Evolutionary conservation across 2,329 filamentous ascomycete species (phyloP).

Genomic region (Decorospora gaudefroyi): DNA sequence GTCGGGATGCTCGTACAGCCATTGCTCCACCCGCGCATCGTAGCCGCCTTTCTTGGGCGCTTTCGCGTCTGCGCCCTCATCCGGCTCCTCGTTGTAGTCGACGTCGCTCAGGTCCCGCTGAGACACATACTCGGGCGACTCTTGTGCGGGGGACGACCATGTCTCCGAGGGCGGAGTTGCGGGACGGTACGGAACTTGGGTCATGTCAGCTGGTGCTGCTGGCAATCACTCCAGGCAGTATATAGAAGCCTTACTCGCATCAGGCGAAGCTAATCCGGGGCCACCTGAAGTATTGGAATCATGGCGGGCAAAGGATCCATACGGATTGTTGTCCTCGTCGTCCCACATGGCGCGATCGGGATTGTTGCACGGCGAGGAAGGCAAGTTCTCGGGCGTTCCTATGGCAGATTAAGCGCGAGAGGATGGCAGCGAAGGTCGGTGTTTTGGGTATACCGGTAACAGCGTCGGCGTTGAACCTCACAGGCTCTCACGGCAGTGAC

Average conservation of each 20-base stretch:
- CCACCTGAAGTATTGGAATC: slow-evolving; percentile 74
- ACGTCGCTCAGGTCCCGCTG: slow-evolving; percentile 63
- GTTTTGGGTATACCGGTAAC: too few species aligned
- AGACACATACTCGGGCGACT: slow-evolving; percentile 62
- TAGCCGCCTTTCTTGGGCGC: slow-evolving; percentile 80
- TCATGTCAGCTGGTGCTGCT: slow-evolving; percentile 13
- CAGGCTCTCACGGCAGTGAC: too few species aligned
- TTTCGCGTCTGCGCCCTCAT: slow-evolving; percentile 50
- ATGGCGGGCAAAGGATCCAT: slow-evolving; percentile 88
- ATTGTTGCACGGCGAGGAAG: too few species aligned
- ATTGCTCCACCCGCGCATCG: slow-evolving; percentile 94
- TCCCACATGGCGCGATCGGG: slow-evolving; percentile 94
- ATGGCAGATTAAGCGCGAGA: too few species aligned
- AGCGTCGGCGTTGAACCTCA: too few species aligned
- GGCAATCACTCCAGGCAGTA: neutral
- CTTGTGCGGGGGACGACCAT: slow-evolving; percentile 70
- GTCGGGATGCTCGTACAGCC: slow-evolving; percentile 91
- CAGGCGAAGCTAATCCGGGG: slow-evolving; percentile 48
- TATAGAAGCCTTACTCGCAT: slow-evolving; percentile 41
- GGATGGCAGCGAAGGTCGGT: too few species aligned
- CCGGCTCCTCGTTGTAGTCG: slow-evolving; percentile 58
- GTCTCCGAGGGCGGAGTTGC: slow-evolving; percentile 71
- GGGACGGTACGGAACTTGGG: slow-evolving; percentile 55
- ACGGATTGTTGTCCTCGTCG: slow-evolving; percentile 98
- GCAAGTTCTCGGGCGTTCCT: too few species aligned